A percentile compares a stretch with the other conserved stretches of the same genome.
These are phyloP conservation scores for Aureobasidium lini DNA, from an alignment of 2,329 filamentous ascomycete species.

Conservation along the genomic window DNA sequence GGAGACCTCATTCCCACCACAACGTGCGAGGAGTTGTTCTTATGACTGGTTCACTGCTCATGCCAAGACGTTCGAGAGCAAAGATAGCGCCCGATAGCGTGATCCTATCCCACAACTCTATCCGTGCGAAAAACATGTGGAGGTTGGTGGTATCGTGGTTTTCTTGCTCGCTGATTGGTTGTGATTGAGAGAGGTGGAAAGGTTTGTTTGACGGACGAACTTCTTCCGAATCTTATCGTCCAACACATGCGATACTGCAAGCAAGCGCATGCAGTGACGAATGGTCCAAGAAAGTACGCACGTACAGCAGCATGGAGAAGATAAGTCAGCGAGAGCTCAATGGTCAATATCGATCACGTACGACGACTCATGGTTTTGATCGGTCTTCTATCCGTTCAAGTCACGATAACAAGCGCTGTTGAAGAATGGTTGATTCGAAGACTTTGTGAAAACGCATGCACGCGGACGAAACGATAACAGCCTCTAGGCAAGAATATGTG, in stretches of 20 bases:
- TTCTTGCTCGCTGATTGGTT: neutral
- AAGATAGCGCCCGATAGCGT: slow-evolving; percentile 12
- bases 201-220: neutral
- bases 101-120: slow-evolving; percentile 6
- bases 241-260: neutral
- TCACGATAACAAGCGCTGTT: neutral
- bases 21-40: slow-evolving; percentile 14
- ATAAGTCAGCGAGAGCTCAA: neutral
- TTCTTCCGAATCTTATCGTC: neutral
- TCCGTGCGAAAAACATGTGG: neutral
- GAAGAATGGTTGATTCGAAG: neutral
- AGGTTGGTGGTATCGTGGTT: neutral
- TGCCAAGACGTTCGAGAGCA: slow-evolving; percentile 12
- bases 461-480: neutral
- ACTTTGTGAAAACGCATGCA: neutral
- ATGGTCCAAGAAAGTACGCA: neutral
- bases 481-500: neutral
- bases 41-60: slow-evolving; percentile 9
- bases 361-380: neutral
- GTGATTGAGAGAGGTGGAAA: neutral
- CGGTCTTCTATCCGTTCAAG: neutral
- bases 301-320: neutral
- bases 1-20: neutral
- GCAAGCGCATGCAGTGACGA: neutral
- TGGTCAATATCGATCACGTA: neutral